phyloP scores from a whole-genome alignment of 176 grass and related monocot genomes.

The Luzula sylvatica region DNA sequence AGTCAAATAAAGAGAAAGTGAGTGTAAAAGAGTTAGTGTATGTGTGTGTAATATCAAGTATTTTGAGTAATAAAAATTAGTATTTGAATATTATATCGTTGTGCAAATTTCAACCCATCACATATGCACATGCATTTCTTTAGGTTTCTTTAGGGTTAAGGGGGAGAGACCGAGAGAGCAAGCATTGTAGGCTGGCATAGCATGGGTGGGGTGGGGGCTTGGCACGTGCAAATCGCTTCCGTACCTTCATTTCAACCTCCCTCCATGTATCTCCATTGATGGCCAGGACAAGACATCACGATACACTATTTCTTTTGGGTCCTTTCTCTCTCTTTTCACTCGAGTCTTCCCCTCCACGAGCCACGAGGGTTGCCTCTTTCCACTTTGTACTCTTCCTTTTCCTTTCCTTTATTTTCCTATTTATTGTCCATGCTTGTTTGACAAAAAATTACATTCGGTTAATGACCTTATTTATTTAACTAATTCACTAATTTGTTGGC shows the following conservation, averaged over 20 bases:
- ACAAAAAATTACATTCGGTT: too few species aligned
- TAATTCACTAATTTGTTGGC: too few species aligned
- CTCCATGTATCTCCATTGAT: neutral
- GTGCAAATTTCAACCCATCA: too few species aligned
- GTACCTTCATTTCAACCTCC: neutral
- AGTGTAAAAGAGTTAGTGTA: too few species aligned
- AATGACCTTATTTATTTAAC: too few species aligned
- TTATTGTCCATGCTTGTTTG: neutral
- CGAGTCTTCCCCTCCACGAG: neutral
- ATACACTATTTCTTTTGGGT: constrained; percentile 8
- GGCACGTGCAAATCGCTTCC: constrained; percentile 15
- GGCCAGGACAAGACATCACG: constrained; percentile 8
- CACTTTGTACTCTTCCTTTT: neutral
- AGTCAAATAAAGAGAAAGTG: too few species aligned
- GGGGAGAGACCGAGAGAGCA: neutral
- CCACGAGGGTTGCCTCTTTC: constrained; percentile 18
- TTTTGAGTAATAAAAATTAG: too few species aligned
- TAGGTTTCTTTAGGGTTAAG: too few species aligned
- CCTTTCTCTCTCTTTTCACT: neutral
- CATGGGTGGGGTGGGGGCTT: constrained; percentile 17
- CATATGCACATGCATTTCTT: too few species aligned
- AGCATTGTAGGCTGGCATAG: constrained; percentile 13
- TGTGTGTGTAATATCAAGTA: too few species aligned
- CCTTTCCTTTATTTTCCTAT: neutral
- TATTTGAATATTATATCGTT: too few species aligned